Percentiles rank a stretch among this genome's conserved stretches.
These are phyloP conservation scores for Apiotrichum gracile DNA, from an alignment of 1,284 basidiomycete genomes.

Conservation along the genomic window DNA sequence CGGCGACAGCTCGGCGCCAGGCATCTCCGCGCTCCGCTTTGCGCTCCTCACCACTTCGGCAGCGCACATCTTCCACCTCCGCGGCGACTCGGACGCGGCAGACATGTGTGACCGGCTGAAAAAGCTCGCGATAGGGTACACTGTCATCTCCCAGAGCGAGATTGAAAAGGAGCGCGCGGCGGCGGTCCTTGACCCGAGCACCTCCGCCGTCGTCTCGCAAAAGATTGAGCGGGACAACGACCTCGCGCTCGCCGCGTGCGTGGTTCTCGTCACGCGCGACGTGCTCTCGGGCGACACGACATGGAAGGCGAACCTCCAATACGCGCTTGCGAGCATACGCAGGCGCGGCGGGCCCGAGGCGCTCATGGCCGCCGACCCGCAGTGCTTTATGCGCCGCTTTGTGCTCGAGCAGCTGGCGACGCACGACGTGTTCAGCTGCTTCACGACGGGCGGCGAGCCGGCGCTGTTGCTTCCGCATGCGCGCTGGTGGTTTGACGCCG, in stretches of 20 bases:
- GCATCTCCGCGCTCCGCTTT: constrained; percentile 13
- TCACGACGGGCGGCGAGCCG: constrained; percentile 18
- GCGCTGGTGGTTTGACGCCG: constrained; percentile 18
- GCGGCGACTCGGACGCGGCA: neutral
- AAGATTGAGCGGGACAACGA: constrained; percentile 8
- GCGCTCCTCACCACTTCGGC: constrained; percentile 17
- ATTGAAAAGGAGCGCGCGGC: neutral
- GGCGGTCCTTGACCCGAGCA: neutral
- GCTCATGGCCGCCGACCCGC: constrained; percentile 3
- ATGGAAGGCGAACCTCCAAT: constrained; percentile 19
- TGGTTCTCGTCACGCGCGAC: constrained; percentile 16
- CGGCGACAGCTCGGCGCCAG: constrained; percentile 4
- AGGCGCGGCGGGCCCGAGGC: constrained; percentile 15
- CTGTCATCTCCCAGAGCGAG: constrained; percentile 3
- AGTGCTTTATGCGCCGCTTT: constrained; percentile 15
- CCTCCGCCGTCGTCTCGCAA: too few species aligned
- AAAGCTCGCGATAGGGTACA: constrained; percentile 4
- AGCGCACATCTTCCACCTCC: constrained; percentile 14
- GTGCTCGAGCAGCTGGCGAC: constrained; percentile 20
- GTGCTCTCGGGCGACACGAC: constrained; percentile 12
- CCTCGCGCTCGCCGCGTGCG: constrained; percentile 11
- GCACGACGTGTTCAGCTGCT: constrained; percentile 19
- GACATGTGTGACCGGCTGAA: constrained; percentile 4
- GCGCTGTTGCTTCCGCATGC: constrained; percentile 8
- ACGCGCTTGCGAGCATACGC: constrained; percentile 11